Conservation (phyloP, 331 rosid genomes). For the Acacia concinna region DNA sequence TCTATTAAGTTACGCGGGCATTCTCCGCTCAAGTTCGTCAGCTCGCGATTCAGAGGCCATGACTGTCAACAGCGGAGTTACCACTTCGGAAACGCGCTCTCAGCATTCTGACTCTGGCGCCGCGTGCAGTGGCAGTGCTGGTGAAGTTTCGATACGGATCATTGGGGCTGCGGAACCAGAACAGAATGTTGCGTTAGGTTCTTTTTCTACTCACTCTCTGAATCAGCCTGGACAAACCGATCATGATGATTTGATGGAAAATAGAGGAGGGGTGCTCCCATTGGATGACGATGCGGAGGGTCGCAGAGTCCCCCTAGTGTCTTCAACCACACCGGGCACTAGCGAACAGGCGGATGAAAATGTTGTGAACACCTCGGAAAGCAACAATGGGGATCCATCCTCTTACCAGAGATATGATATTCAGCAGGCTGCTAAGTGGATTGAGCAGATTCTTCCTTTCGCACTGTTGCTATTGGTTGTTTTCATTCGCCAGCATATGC, state of each 20-base stretch:
- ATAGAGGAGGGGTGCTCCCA: constrained; percentile 28
- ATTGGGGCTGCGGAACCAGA: constrained; percentile 58
- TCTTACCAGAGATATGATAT: constrained; percentile 66
- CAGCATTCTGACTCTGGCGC: constrained; percentile 18
- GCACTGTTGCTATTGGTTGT: constrained; percentile 67
- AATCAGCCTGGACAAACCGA: constrained; percentile 37
- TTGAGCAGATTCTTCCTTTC: constrained; percentile 89
- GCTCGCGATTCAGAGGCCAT: constrained; percentile 32
- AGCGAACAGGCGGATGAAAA: constrained; percentile 43
- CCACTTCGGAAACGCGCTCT: constrained; percentile 33
- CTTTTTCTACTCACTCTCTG: constrained; percentile 13
- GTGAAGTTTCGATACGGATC: constrained; percentile 67
- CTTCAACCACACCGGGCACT: constrained; percentile 38
- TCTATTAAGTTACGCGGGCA: constrained; percentile 59
- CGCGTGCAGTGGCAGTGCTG: constrained; percentile 29
- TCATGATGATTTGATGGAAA: constrained; percentile 34
- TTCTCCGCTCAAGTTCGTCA: constrained; percentile 40
- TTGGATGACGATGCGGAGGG: constrained; percentile 38
- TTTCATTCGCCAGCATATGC: constrained; percentile 84
- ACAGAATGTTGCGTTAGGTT: constrained; percentile 14
- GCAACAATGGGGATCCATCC: constrained; percentile 50
- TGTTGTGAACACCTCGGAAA: constrained; percentile 44
- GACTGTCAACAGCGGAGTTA: constrained; percentile 29
- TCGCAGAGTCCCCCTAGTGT: constrained; percentile 48
- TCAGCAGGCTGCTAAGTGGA: constrained; percentile 76